These are phyloP conservation scores for Sarcocystis neurona DNA, from an alignment of 169 alveolate species.

Conservation along the genomic window DNA sequence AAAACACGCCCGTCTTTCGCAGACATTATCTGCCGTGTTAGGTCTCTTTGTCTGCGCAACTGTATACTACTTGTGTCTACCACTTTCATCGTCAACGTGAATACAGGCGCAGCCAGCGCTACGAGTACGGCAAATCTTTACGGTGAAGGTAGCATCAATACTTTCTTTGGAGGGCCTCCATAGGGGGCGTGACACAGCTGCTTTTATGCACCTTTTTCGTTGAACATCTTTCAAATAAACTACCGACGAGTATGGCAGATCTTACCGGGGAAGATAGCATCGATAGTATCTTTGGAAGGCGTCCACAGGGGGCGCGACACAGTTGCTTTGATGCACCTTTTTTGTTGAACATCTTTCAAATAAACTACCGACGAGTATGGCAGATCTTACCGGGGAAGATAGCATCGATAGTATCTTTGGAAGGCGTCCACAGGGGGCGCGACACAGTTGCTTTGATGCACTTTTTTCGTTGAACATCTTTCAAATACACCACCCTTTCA, in stretches of 20 bases:
- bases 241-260: too few species aligned
- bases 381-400: conserved; percentile 16
- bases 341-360: not conserved
- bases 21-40: too few species aligned
- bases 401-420: conserved; percentile 13
- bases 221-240: not conserved
- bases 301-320: conserved; percentile 3
- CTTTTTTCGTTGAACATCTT: not conserved
- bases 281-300: conserved; percentile 17
- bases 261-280: conserved; percentile 15
- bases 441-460: conserved; percentile 9
- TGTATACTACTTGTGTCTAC: too few species aligned
- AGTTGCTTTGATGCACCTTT: not conserved
- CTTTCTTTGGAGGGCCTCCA: conserved; percentile 21
- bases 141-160: not conserved
- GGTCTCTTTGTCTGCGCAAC: too few species aligned
- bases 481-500: not conserved
- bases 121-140: too few species aligned
- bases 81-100: too few species aligned
- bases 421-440: conserved; percentile 5
- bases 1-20: too few species aligned
- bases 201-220: not conserved
- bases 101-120: too few species aligned
- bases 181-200: not conserved
- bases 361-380: too few species aligned